A percentile compares a stretch with the other conserved stretches of the same genome.
phyloP scores from a whole-genome alignment of 2,329 filamentous ascomycete species.

The Lecanicillium sp. region DNA sequence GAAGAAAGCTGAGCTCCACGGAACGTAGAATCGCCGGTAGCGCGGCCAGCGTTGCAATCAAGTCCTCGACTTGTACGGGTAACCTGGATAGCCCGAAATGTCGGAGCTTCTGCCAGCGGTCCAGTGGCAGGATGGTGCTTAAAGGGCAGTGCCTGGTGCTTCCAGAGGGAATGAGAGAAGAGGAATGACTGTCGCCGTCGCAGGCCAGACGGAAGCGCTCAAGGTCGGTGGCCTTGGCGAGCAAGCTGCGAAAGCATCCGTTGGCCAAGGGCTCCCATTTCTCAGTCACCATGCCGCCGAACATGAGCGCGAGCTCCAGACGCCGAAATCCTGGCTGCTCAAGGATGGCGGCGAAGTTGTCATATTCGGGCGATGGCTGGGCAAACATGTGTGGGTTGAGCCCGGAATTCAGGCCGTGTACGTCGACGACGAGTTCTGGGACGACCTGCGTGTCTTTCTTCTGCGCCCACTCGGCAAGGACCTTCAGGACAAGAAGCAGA shows the following conservation, averaged over 20 bases:
- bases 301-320: neutral
- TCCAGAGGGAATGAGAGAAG: neutral
- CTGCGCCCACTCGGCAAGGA: slow-evolving; percentile 21
- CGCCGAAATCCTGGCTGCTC: neutral
- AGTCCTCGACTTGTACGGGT: slow-evolving; percentile 21
- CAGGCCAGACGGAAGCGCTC: slow-evolving; percentile 20
- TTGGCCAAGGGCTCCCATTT: neutral
- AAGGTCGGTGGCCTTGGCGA: slow-evolving; percentile 17
- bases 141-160: slow-evolving; percentile 18
- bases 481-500: slow-evolving; percentile 23
- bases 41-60: slow-evolving; percentile 22
- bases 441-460: slow-evolving; percentile 16
- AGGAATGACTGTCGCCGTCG: slow-evolving; percentile 14
- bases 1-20: slow-evolving; percentile 28
- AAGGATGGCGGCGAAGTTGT: slow-evolving; percentile 17
- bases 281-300: neutral
- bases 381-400: slow-evolving; percentile 27
- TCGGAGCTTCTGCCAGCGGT: slow-evolving; percentile 22
- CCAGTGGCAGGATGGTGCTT: slow-evolving; percentile 24
- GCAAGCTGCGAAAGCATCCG: slow-evolving; percentile 14
- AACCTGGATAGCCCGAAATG: slow-evolving; percentile 27
- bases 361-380: slow-evolving; percentile 20
- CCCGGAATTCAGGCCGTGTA: slow-evolving; percentile 23
- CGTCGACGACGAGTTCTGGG: slow-evolving; percentile 31
- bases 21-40: slow-evolving; percentile 24